Base-by-base conservation (phyloP, 345 rosid genomes). In the Gossypium mustelinum region DNA sequence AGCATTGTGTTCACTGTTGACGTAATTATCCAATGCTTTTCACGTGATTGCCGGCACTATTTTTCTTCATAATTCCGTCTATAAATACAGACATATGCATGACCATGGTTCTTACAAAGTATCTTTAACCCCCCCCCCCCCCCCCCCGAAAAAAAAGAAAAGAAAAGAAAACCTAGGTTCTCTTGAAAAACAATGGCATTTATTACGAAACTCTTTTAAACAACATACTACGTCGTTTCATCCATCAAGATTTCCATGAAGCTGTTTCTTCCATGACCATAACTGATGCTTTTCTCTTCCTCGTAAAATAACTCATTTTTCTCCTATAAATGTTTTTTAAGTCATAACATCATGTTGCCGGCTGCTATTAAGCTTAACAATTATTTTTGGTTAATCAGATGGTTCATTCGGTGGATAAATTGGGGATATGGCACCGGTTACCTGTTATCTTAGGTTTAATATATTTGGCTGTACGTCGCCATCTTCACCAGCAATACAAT, bases 401-500 rank as follows among this genome's bases (percentile, higher is more conserved):
- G 24, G 84, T 87, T 56, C 91, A 86, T 69, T 69, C 57, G 29
- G 73, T 84, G 11, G 91, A 80, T 77, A 89, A 79, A 80, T 25
- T 79, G 76, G 73, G 80, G 24, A 44, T 83, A 78, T 89, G 89
- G 93, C 86, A 76, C 7, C 80, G 82, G 68, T 73, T 89, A 65
- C 93, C 93, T 8, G 90, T 89, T 3, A 25, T 89, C 34, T 44
- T 89, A 4, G 90, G 90, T 2, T 52, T 89, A 2, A 2, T 80
- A 39, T 89, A 89, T 62, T 73, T 89, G 66, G 82, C 56, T 6
- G 3, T 79, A 4, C 87, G 93, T 4, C 76, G 91, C 52, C 92
- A 82, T 73, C 88, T 89, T 78, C 86, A 82, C 70, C 85, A 89
- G 73, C 68, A 82, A 61, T 89, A 89, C 66, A 89, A 84, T 71